Evolutionary conservation across 2,329 filamentous ascomycete genomes (phyloP).

Genomic region (Juglanconis juglandina): DNA sequence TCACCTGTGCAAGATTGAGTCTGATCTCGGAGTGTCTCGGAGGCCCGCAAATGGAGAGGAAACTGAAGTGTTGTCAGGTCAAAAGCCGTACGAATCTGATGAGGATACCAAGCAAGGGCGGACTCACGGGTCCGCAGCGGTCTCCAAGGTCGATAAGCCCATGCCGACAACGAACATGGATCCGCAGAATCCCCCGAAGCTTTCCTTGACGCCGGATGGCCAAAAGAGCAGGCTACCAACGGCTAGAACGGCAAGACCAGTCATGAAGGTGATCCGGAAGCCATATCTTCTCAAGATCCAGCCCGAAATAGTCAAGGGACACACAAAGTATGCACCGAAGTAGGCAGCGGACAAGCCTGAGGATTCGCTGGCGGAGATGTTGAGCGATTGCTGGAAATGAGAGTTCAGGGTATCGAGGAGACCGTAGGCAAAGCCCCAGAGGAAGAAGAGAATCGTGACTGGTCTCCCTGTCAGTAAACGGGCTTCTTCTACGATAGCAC

Average conservation of each 20-base stretch:
- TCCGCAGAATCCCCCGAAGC: constrained; percentile 58
- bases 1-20: constrained; percentile 46
- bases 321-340: constrained; percentile 44
- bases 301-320: constrained; percentile 34
- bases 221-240: constrained; percentile 57
- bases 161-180: constrained; percentile 46
- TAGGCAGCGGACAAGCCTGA: constrained; percentile 49
- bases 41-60: constrained; percentile 53
- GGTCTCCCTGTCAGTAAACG: background rate
- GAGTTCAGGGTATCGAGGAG: constrained; percentile 26
- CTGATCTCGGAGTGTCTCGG: constrained; percentile 56
- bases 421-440: constrained; percentile 36
- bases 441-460: constrained; percentile 34
- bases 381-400: constrained; percentile 33
- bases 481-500: too few species aligned
- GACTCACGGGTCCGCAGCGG: constrained; percentile 49
- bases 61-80: constrained; percentile 15
- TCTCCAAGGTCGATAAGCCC: constrained; percentile 50
- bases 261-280: constrained; percentile 66
- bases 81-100: background rate
- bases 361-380: constrained; percentile 42
- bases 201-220: constrained; percentile 52
- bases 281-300: constrained; percentile 62
- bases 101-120: background rate
- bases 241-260: constrained; percentile 53